Base-by-base conservation (phyloP, 768 basidiomycete genomes). In the Mycena maculata region DNA sequence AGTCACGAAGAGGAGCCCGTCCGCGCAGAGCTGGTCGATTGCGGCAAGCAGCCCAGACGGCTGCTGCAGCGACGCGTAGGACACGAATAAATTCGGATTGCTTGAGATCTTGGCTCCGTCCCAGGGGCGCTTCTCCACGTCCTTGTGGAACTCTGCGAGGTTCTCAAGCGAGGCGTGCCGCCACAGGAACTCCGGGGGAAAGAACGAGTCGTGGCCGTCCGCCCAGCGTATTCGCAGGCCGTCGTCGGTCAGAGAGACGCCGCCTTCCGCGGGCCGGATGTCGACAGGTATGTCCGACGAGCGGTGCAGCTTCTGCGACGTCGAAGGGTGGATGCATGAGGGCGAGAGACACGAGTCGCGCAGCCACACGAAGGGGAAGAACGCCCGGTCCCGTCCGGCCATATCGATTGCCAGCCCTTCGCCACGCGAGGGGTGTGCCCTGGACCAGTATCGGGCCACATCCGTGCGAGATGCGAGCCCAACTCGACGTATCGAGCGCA, bases 291-390 rank as follows among this genome's bases (percentile, higher is more conserved):
- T 79, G 71, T 93, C 92, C 0, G 90, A 89, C 2, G 91, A 87
- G 54, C 86, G 80, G 73, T 89, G 89, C 0, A 95, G 81, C 72
- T 93, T 93, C 77, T 98, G 96, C 3, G 78, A 81, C 0, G 91
- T 95, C 4, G 89, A 86, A 0, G 93, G 90, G 71, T 98, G 93
- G 11, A 96, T 77, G 69, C 92, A 96, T 2, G 79, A 72, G 0
- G 87, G 79, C 44, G 92, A 94, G 63, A 86, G 88, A 71, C 95
- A 98, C 0, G 92, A 86, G 73, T 98, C 96, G 25, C 95, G 89
- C 12, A 99, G 86, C 90, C 94, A 96, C 60, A 88, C 78, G 72
- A 86, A 90, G 0, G 92, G 86, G 70, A 93, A 88, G 12, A 78
- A 74, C 28, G 82, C 71, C 22, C n/a, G n/a, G n/a, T n/a, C n/a